Base-by-base conservation (phyloP, 805 yeast species). In the Spathaspora girioi region DNA sequence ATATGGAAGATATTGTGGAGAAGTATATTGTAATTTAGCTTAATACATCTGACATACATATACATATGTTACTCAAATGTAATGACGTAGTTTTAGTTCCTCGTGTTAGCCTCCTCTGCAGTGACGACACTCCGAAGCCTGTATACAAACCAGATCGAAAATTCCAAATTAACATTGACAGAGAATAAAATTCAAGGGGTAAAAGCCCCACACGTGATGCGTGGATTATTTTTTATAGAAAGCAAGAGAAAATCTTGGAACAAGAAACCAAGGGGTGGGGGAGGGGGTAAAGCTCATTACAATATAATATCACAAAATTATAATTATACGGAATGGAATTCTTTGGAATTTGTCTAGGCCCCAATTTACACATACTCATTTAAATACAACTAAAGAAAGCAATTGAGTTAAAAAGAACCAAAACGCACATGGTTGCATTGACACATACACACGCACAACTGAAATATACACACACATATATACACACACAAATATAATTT, bases 1-100 rank as follows among this genome's bases (percentile, higher is more conserved):
- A 50, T 20, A 50, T 50, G 52, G 52, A 50, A 46, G 45, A 42
- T 23, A 26, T 42, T 23, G 11, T 42, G 17, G 23, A 42, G 29
- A 15, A 35, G 9, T 41, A 20, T 10, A 12, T 4, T 32, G 38
- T 32, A 32, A n/a, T n/a, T n/a, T n/a, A n/a, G n/a, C n/a, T n/a
- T 11, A 10, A 31, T 29, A 29, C 14, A 29, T 29, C 32, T 29
- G 4, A 29, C 32, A 29, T 29, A 29, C 11, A 3, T 29, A 29
- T 29, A 27, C 9, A 6, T 27, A 7, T 7, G 6, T 7, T 27
- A 29, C 32, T 12, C 14, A 29, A n/a, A 23, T 23, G 6, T 23
- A 23, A 23, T 23, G 26, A 23, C 26, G 26, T 23, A 23, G 26
- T 23, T 23, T 23, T 23, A 23, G 6, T 23, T 3, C 26, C 3